Evolutionary conservation across 2,329 filamentous ascomycete species (phyloP).

Genomic region (Chaetomium olivaceum): DNA sequence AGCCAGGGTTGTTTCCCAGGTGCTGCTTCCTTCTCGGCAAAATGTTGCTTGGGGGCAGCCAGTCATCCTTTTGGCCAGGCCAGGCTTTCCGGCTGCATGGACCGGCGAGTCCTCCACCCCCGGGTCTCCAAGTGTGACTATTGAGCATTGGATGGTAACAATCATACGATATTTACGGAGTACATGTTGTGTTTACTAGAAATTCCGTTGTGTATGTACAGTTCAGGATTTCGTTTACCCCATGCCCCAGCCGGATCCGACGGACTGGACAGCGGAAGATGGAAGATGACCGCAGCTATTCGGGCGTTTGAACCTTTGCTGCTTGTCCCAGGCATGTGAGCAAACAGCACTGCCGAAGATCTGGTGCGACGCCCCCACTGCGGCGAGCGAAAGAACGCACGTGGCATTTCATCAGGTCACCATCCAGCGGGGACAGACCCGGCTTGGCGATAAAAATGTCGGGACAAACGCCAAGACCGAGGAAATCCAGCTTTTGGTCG

Average conservation of each 20-base stretch:
- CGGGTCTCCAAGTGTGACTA: neutral
- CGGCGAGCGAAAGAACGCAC: constrained; percentile 1
- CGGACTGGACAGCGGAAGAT: neutral
- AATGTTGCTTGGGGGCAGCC: neutral
- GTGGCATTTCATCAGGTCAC: constrained; percentile 8
- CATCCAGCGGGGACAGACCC: neutral
- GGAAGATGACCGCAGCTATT: neutral
- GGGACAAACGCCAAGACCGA: neutral
- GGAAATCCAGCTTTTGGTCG: neutral
- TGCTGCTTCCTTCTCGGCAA: neutral
- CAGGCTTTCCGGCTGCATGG: no score
- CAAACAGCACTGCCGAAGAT: neutral
- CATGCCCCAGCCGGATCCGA: neutral
- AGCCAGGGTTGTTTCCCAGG: neutral
- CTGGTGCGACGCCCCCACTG: neutral
- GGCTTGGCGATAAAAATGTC: neutral
- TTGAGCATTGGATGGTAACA: no score
- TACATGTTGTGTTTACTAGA: no score
- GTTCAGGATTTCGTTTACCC: neutral
- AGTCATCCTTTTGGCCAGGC: neutral
- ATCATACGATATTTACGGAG: no score
- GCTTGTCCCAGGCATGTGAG: neutral
- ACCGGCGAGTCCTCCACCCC: no score
- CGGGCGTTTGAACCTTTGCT: neutral
- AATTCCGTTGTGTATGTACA: no score